These are phyloP conservation scores for Rhodotorula sp. DNA, from an alignment of 1,284 basidiomycete genomes.

Conservation along the genomic window DNA sequence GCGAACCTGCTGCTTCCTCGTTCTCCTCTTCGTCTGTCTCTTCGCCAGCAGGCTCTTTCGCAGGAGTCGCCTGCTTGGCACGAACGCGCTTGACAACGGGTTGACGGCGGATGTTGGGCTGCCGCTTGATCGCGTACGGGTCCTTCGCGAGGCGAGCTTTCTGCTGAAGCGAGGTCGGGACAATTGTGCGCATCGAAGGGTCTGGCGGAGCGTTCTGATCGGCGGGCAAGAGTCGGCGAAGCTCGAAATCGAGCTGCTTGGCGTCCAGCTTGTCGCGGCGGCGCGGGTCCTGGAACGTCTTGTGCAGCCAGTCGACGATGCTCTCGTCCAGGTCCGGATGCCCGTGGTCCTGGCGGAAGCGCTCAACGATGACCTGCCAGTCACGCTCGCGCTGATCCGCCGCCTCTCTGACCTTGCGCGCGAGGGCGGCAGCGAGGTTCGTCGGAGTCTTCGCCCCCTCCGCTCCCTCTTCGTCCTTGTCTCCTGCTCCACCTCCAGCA, in stretches of 20 bases:
- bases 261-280: conserved; percentile 21
- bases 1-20: not conserved
- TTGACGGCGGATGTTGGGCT: conserved; percentile 8
- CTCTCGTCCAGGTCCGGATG: conserved; percentile 7
- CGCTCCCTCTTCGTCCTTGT: not conserved
- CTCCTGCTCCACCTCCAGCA: not conserved
- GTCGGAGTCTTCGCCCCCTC: conserved; percentile 1
- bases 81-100: conserved; percentile 1
- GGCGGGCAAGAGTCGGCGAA: conserved; percentile 20
- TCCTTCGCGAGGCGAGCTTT: conserved; percentile 13
- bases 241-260: conserved; percentile 28
- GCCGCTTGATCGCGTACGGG: conserved; percentile 27
- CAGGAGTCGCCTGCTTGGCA: not conserved
- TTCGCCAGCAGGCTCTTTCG: not conserved
- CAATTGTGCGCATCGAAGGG: conserved; percentile 8
- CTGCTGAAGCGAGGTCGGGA: conserved; percentile 7
- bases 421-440: conserved; percentile 33
- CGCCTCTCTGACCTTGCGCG: conserved; percentile 49
- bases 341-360: conserved; percentile 55
- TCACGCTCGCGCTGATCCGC: conserved; percentile 55
- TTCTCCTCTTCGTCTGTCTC: not conserved
- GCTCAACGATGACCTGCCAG: conserved; percentile 61
- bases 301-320: conserved; percentile 25
- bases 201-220: not conserved
- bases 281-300: conserved; percentile 24